Base-by-base conservation (phyloP, 495 filamentous ascomycete species). In the Rhypophila decipiens region DNA sequence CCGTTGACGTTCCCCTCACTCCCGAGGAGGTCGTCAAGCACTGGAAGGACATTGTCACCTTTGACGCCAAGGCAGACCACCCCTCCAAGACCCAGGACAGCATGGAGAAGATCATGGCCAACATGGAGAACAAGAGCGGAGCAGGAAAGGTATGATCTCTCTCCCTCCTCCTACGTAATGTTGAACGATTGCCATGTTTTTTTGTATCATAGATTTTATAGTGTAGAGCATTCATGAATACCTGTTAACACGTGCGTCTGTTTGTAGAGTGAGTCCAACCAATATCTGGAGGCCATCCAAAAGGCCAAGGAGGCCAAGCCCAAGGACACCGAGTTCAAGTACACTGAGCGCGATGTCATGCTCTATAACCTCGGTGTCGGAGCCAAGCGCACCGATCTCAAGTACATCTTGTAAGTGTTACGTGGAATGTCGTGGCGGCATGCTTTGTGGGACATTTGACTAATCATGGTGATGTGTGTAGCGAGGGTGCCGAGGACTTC, bases 301-400 rank as follows among this genome's bases (percentile, higher is more conserved):
- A 78, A 81, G 60, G 87, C 89, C 35, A 86, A 88, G 76, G 73
- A 80, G 45, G 64, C 80, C 27, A 72, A 86, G 54, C 74, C 81
- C 20, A 73, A 83, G 33, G 86, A 85, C n/a, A 86, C 88, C 34
- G 75, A 84, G 53, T 97, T 87, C 71, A 72, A 72, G 48, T 97
- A 87, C 61, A 79, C 81, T 46, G 90, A 97, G 55, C 82, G 78
- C 52, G 94, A 97, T 64, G 76, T 87, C 44, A 93, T 94, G 54
- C 81, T 98, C 24, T 98, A 98, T 75, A 97, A 96, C 69, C 78
- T 98, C 38, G 90, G 94, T 42, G 60, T 98, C 56, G 93, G 93
- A 46, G 93, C 94, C 52, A 97, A 95, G 75, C 86, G 87, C 52
- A 90, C 83, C 27, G 90, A 98, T 53, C 74, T 98, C 36, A 81